Evolutionary conservation across 805 yeast genomes (phyloP).

Genomic region (Saccharomycopsis amapae): DNA sequence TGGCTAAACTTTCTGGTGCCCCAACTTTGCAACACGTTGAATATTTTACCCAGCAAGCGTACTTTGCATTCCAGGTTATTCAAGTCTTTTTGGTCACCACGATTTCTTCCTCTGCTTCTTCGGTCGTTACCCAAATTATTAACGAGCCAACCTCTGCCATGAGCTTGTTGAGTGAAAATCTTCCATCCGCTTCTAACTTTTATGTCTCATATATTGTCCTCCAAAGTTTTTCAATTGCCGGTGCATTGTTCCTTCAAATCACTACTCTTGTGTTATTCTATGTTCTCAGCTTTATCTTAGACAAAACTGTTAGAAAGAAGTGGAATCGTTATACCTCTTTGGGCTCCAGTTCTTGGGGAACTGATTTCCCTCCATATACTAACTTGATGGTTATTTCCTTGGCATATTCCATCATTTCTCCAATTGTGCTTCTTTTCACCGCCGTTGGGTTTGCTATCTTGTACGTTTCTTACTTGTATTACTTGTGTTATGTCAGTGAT

Average conservation of each 20-base stretch:
- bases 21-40: conserved; percentile 53
- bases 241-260: conserved; percentile 60
- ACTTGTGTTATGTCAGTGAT: conserved; percentile 56
- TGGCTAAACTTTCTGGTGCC: conserved; percentile 57
- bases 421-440: conserved; percentile 72
- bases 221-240: conserved; percentile 61
- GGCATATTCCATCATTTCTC: conserved; percentile 69
- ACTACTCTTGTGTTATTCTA: conserved; percentile 53
- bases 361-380: conserved; percentile 68
- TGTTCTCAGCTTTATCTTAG: conserved; percentile 48
- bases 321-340: conserved; percentile 51
- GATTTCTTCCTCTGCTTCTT: conserved; percentile 62
- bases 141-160: conserved; percentile 53
- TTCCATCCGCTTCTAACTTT: conserved; percentile 70
- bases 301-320: conserved; percentile 61
- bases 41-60: conserved; percentile 57
- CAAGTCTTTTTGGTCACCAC: conserved; percentile 69
- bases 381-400: conserved; percentile 62
- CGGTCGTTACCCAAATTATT: conserved; percentile 56
- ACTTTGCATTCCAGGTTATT: conserved; percentile 62
- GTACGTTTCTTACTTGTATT: conserved; percentile 74
- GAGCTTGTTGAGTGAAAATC: conserved; percentile 52
- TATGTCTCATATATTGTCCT: conserved; percentile 59
- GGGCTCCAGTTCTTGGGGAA: conserved; percentile 60
- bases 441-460: conserved; percentile 61